These are phyloP conservation scores for Achlya hypogyna DNA, from an alignment of 352 stramenopile species.

Conservation along the genomic window DNA sequence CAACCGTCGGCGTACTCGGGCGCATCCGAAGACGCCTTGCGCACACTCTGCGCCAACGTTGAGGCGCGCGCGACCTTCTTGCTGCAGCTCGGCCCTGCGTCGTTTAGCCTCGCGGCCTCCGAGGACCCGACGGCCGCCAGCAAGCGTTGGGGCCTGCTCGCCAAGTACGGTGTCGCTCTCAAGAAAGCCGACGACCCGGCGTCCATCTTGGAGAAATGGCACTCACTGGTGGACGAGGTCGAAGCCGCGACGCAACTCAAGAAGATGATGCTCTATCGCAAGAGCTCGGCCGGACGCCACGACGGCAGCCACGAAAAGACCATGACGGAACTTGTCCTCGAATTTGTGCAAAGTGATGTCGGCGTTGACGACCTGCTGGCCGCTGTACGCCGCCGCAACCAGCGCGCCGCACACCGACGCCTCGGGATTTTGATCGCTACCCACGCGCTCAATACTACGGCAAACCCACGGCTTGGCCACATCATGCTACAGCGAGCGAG, in stretches of 20 bases:
- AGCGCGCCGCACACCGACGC: slow-evolving; percentile 33
- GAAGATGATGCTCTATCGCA: slow-evolving; percentile 63
- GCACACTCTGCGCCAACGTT: slow-evolving; percentile 64
- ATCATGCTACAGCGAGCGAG: slow-evolving; percentile 43
- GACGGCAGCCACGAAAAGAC: slow-evolving; percentile 45
- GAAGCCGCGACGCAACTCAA: slow-evolving; percentile 64
- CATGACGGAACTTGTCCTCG: slow-evolving; percentile 71
- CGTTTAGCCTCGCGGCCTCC: slow-evolving; percentile 36
- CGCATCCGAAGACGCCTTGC: slow-evolving; percentile 57
- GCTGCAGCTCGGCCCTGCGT: slow-evolving; percentile 58
- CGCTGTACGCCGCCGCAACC: slow-evolving; percentile 39
- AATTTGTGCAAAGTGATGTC: slow-evolving; percentile 78
- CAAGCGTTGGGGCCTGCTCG: slow-evolving; percentile 52
- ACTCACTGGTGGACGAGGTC: slow-evolving; percentile 65
- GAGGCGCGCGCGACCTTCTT: slow-evolving; percentile 58
- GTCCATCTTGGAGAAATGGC: slow-evolving; percentile 66
- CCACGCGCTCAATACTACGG: slow-evolving; percentile 25
- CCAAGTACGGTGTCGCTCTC: slow-evolving; percentile 63
- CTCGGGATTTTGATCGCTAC: slow-evolving; percentile 42
- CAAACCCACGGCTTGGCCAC: slow-evolving; percentile 26
- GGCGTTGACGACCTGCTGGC: slow-evolving; percentile 44
- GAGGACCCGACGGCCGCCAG: slow-evolving; percentile 52
- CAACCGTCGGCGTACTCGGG: slow-evolving; percentile 75
- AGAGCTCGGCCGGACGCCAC: slow-evolving; percentile 56
- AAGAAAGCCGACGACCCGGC: slow-evolving; percentile 32